A percentile compares a stretch with the other conserved stretches of the same genome.
Conservation (phyloP, 2,329 filamentous ascomycete genomes). For the Stagonosporopsis tanaceti region DNA sequence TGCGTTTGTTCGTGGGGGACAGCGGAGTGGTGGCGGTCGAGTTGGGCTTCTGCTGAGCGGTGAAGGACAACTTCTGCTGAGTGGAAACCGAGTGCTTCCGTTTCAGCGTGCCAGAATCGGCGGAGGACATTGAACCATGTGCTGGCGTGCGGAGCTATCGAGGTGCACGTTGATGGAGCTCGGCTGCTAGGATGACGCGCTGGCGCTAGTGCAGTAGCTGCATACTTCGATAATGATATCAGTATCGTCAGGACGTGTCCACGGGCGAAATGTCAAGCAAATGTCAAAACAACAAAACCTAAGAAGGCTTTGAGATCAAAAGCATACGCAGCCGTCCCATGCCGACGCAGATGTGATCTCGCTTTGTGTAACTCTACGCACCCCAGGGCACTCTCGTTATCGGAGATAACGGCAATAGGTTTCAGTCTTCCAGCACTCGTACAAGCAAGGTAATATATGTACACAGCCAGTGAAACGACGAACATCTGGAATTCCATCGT, state of each 20-base stretch:
- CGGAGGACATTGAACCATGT: slow-evolving; percentile 43
- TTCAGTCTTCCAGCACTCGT: background rate
- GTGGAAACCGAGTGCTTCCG: slow-evolving; percentile 48
- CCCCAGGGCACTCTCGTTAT: background rate
- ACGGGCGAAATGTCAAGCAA: background rate
- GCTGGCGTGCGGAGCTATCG: slow-evolving; percentile 27
- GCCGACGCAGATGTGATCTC: background rate
- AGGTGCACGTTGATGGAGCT: slow-evolving; percentile 27
- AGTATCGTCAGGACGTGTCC: slow-evolving; percentile 5
- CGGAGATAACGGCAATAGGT: slow-evolving; percentile 14
- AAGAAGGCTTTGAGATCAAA: background rate
- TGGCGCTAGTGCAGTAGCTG: slow-evolving; percentile 18
- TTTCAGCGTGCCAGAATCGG: slow-evolving; percentile 43
- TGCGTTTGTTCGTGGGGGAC: slow-evolving; percentile 44
- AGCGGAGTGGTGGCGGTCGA: slow-evolving; percentile 33
- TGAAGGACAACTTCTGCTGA: slow-evolving; percentile 49
- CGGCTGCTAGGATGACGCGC: slow-evolving; percentile 39
- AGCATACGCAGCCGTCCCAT: background rate
- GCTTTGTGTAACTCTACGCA: background rate
- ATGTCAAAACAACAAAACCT: background rate
- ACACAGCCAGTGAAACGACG: background rate
- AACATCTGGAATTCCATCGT: background rate
- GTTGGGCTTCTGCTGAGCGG: slow-evolving; percentile 46
- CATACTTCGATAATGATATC: slow-evolving; percentile 16
- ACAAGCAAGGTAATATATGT: background rate